phyloP scores from a whole-genome alignment of 1,139 yeast species.

The Sugiyamaella paludigena region DNA sequence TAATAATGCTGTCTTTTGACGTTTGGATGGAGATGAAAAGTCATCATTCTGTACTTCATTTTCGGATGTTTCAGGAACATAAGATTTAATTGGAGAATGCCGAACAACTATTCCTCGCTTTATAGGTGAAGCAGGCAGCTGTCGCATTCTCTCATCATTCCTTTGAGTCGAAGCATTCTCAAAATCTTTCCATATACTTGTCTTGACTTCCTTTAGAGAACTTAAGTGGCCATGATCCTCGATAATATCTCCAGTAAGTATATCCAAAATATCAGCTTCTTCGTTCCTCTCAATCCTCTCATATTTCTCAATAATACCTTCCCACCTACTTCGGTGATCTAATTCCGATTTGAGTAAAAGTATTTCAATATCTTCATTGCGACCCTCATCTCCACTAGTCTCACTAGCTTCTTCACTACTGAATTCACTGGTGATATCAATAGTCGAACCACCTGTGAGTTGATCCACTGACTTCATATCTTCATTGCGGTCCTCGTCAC shows the following conservation, averaged over 20 bases:
- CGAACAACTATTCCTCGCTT: background rate
- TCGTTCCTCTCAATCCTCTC: constrained; percentile 46
- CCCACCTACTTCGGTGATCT: constrained; percentile 45
- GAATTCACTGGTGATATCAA: no score
- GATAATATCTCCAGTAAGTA: constrained; percentile 56
- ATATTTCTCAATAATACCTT: constrained; percentile 53
- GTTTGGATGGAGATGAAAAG: no score
- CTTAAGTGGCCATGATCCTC: constrained; percentile 64
- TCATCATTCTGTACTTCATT: no score
- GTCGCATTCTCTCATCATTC: no score
- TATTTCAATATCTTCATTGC: background rate
- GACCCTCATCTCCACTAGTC: constrained; percentile 10
- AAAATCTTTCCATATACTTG: constrained; percentile 3
- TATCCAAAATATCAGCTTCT: constrained; percentile 66
- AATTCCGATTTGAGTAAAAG: constrained; percentile 1
- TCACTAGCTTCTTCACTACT: constrained; percentile 1
- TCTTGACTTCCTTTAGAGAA: constrained; percentile 35
- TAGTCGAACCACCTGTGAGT: no score
- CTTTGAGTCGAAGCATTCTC: no score
- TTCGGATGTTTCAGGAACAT: background rate
- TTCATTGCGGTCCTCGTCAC: constrained; percentile 2
- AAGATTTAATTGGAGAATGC: background rate
- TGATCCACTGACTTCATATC: no score
- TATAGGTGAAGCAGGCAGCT: no score
- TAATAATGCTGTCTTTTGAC: no score